Evolutionary conservation across 495 filamentous ascomycete genomes (phyloP), one percentile per base, ranked within the genome.

Genomic region (Hypoxylon lienhwacheense): DNA sequence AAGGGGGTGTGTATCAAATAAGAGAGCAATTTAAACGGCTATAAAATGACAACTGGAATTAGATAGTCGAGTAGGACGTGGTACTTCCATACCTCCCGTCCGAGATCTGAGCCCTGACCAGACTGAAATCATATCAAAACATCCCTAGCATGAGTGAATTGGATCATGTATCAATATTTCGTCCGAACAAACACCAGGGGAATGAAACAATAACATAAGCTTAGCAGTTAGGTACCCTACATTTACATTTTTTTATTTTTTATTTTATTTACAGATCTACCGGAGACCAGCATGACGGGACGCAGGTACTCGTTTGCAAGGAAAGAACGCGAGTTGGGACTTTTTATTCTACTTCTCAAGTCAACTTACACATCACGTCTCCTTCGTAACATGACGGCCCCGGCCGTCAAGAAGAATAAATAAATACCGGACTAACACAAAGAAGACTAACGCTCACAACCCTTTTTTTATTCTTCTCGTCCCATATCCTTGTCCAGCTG

Each of bases 61-160:
- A n/a, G n/a, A n/a, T n/a, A n/a, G n/a, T n/a, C n/a, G n/a, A n/a
- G n/a, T n/a, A n/a, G n/a, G n/a, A n/a, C n/a, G n/a, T n/a, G n/a
- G n/a, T n/a, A n/a, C n/a, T n/a, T n/a, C n/a, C 45, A 53, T 47
- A 24, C 29, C 24, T 41, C 31, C 24, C 39, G 33, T 39, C 25
- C 56, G 51, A 56, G 58, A 61, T 47, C 19, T 22, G 17, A 33
- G 45, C 1, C 48, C 7, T 56, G 52, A 56, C 52, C 50, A 56
- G 52, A 48, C 58, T 52, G 15, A 47, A 19, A 56, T 47, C 25
- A 52, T 5, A 31, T 42, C 42, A 56, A 55, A 55, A 47, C 34
- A 61, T 61, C 58, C 58, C 58, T 61, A 47, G 52, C 58, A 48
- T 55, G 52, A 37, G 21, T 20, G 42, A 35, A 48, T 47, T 28